Evolutionary conservation across 371 early-diverging fungal genomes (phyloP), one percentile per base, ranked within the genome.

Genomic region (Mortierella sp.): DNA sequence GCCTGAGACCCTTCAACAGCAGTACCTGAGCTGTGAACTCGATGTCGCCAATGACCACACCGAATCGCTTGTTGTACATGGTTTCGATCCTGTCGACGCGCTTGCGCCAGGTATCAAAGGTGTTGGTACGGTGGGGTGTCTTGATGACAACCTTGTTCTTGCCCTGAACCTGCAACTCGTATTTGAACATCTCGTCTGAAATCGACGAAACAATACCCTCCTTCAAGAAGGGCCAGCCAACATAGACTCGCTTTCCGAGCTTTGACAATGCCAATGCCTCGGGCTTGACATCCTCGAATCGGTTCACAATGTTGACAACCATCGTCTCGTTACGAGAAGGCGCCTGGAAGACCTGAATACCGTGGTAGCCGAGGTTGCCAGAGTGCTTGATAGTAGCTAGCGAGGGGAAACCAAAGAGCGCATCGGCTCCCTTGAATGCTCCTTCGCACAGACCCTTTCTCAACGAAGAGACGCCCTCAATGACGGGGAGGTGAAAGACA

Each of bases 391-490:
- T 88, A 0, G 97, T 95, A 58, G 95, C 83, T 68, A 99, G 83
- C 1, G 97, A 92, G 29, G 99, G 99, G 88, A 99, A 99, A 14
- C 99, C 99, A 21, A 98, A 93, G n/a, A 94, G 88, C 41, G 93
- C 83, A 56, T 90, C 82, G 21, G 90, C 91, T 14, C 98, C 97
- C 29, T 93, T 84, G 48, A 89, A 83, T 1, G 93, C 94, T 8
- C 96, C 97, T 27, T 90, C 81, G 48, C 93, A 89, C 72, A 98
- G 89, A 1, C 94, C 95, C 70, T 93, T 92, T 60, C 86, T 78
- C 27, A 97, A 89, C 1, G 86, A 76, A n/a, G 87, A 79, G 7
- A 89, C 88, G 10, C 88, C 89, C 14, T 91, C 91, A 48, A 95
- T 78, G 4, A 83, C 82, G 63, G 95, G 96, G 11, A 95, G 86